phyloP scores from a whole-genome alignment of 352 stramenopile species.

The Pythium coloratum region DNA sequence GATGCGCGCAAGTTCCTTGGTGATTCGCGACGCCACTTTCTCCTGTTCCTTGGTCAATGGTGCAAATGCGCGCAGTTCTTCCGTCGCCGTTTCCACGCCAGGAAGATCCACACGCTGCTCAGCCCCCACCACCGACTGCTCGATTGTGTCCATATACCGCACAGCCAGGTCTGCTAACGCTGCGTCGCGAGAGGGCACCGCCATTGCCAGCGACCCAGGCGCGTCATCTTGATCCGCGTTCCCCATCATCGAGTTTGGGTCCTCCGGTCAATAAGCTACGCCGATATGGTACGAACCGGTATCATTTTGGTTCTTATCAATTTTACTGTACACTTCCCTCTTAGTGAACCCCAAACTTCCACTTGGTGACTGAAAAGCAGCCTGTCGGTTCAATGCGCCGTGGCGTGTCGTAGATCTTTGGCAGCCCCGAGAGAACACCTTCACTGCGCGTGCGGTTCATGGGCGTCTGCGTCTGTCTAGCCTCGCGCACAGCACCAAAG shows the following conservation, averaged over 20 bases:
- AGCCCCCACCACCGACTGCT: conserved; percentile 13
- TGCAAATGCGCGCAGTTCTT: neutral
- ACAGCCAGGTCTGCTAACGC: conserved; percentile 13
- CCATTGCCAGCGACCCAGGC: neutral
- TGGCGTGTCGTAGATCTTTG: conserved; percentile 26
- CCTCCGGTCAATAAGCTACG: neutral
- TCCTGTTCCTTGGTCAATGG: conserved; percentile 18
- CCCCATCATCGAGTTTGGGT: conserved; percentile 5
- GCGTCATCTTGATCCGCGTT: neutral
- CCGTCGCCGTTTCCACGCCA: conserved; percentile 2
- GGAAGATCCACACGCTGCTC: conserved; percentile 2
- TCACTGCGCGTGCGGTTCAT: conserved; percentile 28
- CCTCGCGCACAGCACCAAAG: conserved; percentile 30
- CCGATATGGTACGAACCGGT: neutral
- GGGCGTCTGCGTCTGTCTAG: conserved; percentile 12
- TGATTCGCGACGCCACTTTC: conserved; percentile 16
- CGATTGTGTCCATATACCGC: conserved; percentile 10
- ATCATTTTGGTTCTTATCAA: neutral
- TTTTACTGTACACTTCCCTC: conserved; percentile 9
- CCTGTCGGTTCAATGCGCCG: conserved; percentile 29
- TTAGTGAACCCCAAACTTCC: conserved; percentile 31
- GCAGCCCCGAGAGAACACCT: conserved; percentile 20
- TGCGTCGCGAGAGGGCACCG: neutral
- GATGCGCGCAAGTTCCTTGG: conserved; percentile 28
- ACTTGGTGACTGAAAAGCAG: conserved; percentile 35